A percentile compares a stretch with the other conserved stretches of the same genome.
Conservation (phyloP, 2,329 filamentous ascomycete species). For the Escovopsis sp. region DNA sequence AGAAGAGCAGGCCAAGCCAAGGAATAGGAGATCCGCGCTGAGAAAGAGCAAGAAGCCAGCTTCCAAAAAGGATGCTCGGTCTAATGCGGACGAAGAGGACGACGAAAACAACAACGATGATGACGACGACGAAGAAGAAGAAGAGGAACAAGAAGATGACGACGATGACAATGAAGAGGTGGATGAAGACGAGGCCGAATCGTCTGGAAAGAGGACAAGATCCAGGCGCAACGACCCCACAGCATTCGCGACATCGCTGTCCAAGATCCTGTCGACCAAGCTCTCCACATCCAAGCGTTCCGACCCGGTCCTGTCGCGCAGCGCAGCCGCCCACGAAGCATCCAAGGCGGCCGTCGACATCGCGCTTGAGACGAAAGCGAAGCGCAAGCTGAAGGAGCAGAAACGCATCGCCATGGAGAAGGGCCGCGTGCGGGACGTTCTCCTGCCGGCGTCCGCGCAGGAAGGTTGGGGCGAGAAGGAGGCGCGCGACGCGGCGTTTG, state of each 20-base stretch:
- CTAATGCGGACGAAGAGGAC: conserved; percentile 14
- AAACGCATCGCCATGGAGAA: conserved; percentile 68
- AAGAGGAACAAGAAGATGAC: conserved; percentile 16
- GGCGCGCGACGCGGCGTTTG: not conserved
- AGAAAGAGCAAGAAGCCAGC: conserved; percentile 17
- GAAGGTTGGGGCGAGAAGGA: conserved; percentile 14
- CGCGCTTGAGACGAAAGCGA: conserved; percentile 69
- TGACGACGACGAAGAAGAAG: conserved; percentile 7
- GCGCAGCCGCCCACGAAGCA: conserved; percentile 55
- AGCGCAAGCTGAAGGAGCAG: conserved; percentile 63
- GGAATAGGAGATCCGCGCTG: conserved; percentile 5
- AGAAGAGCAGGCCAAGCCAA: conserved; percentile 13
- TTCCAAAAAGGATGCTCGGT: conserved; percentile 11
- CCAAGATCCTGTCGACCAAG: conserved; percentile 84
- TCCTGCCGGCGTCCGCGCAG: conserved; percentile 45
- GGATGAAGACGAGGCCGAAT: conserved; percentile 17
- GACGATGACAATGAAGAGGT: conserved; percentile 12
- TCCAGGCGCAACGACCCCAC: conserved; percentile 84
- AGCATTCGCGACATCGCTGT: conserved; percentile 84
- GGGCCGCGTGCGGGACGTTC: conserved; percentile 74
- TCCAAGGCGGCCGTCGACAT: conserved; percentile 58
- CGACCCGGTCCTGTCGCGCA: conserved; percentile 85
- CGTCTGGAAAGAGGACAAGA: conserved; percentile 28
- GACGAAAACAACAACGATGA: conserved; percentile 12
- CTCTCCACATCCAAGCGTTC: conserved; percentile 64